Conservation (phyloP, 768 basidiomycete species). For the Psilocybe subaeruginosa region DNA sequence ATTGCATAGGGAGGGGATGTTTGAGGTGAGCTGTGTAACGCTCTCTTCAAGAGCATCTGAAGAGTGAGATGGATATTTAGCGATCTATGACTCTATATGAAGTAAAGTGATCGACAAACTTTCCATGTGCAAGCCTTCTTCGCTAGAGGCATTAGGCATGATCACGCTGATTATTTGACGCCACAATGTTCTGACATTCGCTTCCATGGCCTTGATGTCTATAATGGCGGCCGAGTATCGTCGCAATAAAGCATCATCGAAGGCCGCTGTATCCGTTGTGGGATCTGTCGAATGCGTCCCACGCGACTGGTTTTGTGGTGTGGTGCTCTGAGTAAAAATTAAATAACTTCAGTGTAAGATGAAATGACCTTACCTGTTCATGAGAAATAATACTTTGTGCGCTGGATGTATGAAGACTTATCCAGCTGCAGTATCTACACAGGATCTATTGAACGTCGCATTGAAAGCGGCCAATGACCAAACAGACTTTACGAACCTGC, state of each 20-base stretch:
- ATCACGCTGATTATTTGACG: conserved; percentile 63
- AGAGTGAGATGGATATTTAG: background rate
- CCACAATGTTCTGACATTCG: conserved; percentile 64
- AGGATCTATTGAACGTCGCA: conserved; percentile 56
- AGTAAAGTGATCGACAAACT: conserved; percentile 38
- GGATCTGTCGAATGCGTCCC: conserved; percentile 47
- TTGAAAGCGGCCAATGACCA: background rate
- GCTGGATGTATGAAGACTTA: conserved; percentile 46
- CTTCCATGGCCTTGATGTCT: conserved; percentile 66
- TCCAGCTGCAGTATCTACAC: conserved; percentile 79
- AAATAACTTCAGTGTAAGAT: background rate
- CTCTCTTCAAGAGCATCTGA: conserved; percentile 60
- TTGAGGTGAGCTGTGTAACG: conserved; percentile 47
- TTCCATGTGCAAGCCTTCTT: conserved; percentile 46
- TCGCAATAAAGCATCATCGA: conserved; percentile 67
- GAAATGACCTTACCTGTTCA: conserved; percentile 1
- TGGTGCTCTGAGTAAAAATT: conserved; percentile 10
- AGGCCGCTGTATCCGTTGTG: conserved; percentile 54
- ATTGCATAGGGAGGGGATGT: conserved; percentile 60
- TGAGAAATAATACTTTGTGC: background rate
- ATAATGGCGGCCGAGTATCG: conserved; percentile 69
- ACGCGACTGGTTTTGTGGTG: conserved; percentile 40
- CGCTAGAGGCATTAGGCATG: conserved; percentile 49
- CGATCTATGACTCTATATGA: background rate
- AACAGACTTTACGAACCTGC: conserved; percentile 56